Percentiles rank a stretch among this genome's conserved stretches.
Evolutionary conservation across 2,329 filamentous ascomycete genomes (phyloP).

Genomic region (Aspergillus ibericus): DNA sequence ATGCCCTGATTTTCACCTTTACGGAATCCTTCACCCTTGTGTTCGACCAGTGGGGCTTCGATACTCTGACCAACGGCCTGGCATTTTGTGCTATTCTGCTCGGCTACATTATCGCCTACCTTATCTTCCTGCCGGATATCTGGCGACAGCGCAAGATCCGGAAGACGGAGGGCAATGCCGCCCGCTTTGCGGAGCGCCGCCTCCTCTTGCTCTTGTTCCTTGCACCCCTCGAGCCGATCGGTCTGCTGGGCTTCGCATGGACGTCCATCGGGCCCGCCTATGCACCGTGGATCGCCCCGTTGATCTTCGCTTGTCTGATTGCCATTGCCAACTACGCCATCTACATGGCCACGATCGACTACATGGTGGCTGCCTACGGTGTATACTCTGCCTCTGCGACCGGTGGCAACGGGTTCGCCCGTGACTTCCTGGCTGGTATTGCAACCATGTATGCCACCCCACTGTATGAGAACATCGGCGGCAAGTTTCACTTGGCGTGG

Average conservation of each 20-base stretch:
- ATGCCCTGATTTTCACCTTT: slow-evolving; percentile 67
- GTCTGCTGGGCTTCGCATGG: slow-evolving; percentile 64
- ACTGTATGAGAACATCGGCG: slow-evolving; percentile 53
- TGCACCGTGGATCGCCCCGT: slow-evolving; percentile 62
- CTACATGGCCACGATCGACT: slow-evolving; percentile 68
- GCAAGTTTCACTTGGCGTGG: slow-evolving; percentile 58
- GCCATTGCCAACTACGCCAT: slow-evolving; percentile 64
- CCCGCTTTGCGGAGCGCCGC: slow-evolving; percentile 65
- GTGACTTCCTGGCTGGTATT: slow-evolving; percentile 66
- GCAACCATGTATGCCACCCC: slow-evolving; percentile 61
- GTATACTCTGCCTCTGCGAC: slow-evolving; percentile 66
- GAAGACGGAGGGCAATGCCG: slow-evolving; percentile 49
- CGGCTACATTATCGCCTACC: slow-evolving; percentile 61
- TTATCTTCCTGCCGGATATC: slow-evolving; percentile 58
- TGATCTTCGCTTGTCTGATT: slow-evolving; percentile 61
- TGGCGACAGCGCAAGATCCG: slow-evolving; percentile 49
- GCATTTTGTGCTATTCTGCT: slow-evolving; percentile 58
- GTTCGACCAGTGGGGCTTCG: slow-evolving; percentile 61
- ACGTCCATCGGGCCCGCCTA: slow-evolving; percentile 54
- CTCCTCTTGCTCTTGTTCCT: slow-evolving; percentile 62
- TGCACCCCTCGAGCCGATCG: slow-evolving; percentile 60
- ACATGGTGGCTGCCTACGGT: slow-evolving; percentile 67
- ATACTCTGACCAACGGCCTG: slow-evolving; percentile 49
- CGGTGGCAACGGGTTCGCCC: slow-evolving; percentile 65
- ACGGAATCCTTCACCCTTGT: slow-evolving; percentile 63